Conservation (phyloP, 108 stramenopile species). For the Cyclotella atomus region DNA sequence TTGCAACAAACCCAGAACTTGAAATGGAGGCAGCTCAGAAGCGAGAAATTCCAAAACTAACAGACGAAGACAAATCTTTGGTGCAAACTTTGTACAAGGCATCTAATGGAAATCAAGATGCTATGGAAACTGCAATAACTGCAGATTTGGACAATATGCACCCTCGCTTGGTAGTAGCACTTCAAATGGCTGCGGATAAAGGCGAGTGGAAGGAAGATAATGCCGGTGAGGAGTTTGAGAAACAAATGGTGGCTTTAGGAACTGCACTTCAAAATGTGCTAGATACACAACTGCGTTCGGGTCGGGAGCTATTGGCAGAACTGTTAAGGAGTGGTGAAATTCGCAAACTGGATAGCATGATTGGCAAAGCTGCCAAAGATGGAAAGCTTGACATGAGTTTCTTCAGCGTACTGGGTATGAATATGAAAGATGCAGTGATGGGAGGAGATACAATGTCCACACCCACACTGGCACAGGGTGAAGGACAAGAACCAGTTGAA, state of each 20-base stretch:
- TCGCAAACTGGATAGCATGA: conserved; percentile 79
- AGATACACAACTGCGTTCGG: conserved; percentile 58
- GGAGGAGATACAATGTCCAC: conserved; percentile 18
- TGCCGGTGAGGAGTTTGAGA: conserved; percentile 33
- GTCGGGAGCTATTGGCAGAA: conserved; percentile 55
- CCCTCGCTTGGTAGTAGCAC: conserved; percentile 41
- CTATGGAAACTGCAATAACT: conserved; percentile 35
- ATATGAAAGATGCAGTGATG: conserved; percentile 69
- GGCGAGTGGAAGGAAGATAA: conserved; percentile 36
- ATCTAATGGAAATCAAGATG: conserved; percentile 11
- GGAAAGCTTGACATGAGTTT: conserved; percentile 83
- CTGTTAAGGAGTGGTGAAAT: conserved; percentile 80
- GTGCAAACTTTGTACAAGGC: conserved; percentile 25
- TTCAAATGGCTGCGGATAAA: conserved; percentile 43
- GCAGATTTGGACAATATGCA: conserved; percentile 41
- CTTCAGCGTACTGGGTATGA: conserved; percentile 80
- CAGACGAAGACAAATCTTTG: conserved; percentile 33
- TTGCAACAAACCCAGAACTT: not conserved
- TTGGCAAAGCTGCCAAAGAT: conserved; percentile 76
- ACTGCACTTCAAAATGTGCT: conserved; percentile 56
- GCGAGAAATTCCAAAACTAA: conserved; percentile 37
- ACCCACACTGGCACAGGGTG: conserved; percentile 9
- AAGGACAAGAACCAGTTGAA: conserved; percentile 23
- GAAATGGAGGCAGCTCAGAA: conserved; percentile 18
- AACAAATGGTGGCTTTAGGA: conserved; percentile 48